Evolutionary conservation across 208 protist genomes (phyloP), one percentile per base, ranked within the genome.

Genomic region (Leishmania arabica): DNA sequence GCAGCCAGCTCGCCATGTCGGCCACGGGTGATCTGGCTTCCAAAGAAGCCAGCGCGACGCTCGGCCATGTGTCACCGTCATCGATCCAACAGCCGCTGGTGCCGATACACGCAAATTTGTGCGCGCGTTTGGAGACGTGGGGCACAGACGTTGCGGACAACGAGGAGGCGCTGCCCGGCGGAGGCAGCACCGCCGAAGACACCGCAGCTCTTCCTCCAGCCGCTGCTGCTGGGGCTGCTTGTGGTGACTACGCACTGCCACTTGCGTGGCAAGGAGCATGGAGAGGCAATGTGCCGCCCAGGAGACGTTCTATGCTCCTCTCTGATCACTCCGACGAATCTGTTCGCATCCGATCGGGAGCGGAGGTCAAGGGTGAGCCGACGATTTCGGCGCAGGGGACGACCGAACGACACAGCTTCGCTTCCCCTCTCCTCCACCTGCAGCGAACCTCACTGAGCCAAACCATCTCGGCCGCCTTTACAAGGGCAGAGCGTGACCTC

Each of bases 401-500:
- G 45, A 17, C 42, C 27, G 24, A 21, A 21, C 42, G 13, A 31
- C 40, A 8, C 19, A 45, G 8, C 51, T 15, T n/a, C 21, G 27
- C 27, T 27, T 2, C 37, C n/a, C 34, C 72, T 13, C n/a, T 34
- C 37, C 4, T 64, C 17, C 19, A 45, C 24, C 27, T 9, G 51
- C 68, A 45, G 77, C 68, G 53, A n/a, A 19, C 11, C 27, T 77
- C 81, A 2, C 49, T 49, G 37, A 42, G 19, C 6, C 58, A 27
- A 54, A n/a, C 64, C 60, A 0, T 60, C 34, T 8, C 70, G 8
- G 37, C 19, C 27, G 1, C 40, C 15, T 58, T 77, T 24, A 79
- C 77, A 11, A 56, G 34, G 37, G 72, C 60, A n/a, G 82, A 85
- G 51, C 60, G 70, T 24, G 82, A 85, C 27, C 73, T 85, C 3